Conservation (phyloP, 768 basidiomycete genomes). For the Naematelia aurantialba region DNA sequence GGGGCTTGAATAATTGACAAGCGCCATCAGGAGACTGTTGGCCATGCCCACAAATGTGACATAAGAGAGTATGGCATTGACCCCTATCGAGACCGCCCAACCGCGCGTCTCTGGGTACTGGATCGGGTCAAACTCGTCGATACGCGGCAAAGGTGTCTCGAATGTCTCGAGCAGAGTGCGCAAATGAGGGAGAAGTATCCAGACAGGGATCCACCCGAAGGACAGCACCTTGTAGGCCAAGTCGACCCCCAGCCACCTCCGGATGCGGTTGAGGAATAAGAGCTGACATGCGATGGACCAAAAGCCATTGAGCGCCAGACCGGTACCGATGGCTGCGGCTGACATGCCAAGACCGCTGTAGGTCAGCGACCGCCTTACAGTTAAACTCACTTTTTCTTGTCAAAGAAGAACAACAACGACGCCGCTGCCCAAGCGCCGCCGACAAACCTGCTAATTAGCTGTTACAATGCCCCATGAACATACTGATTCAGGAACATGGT, state of each 20-base stretch:
- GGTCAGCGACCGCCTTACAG: conserved; percentile 2
- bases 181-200: conserved; percentile 36
- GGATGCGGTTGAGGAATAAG: conserved; percentile 37
- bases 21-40: conserved; percentile 41
- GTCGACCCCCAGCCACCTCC: conserved; percentile 34
- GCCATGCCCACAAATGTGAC: conserved; percentile 40
- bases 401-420: conserved; percentile 47
- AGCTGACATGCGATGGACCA: conserved; percentile 47
- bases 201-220: conserved; percentile 44
- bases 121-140: conserved; percentile 13
- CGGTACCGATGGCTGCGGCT: conserved; percentile 43
- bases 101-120: conserved; percentile 22
- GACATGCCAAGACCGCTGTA: conserved; percentile 46
- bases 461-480: conserved; percentile 11
- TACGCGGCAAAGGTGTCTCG: conserved; percentile 30
- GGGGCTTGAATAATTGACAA: conserved; percentile 44
- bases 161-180: conserved; percentile 30
- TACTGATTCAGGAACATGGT: conserved; percentile 45
- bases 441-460: conserved; percentile 35
- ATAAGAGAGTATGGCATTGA: conserved; percentile 38
- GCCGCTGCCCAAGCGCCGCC: conserved; percentile 44
- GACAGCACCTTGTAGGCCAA: conserved; percentile 41
- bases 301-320: conserved; percentile 43
- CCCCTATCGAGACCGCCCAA: conserved; percentile 34
- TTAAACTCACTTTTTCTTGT: conserved; percentile 40